These are phyloP conservation scores for Tylopilus plumbeoviolaceoides DNA, from an alignment of 768 basidiomycete genomes.

Conservation along the genomic window DNA sequence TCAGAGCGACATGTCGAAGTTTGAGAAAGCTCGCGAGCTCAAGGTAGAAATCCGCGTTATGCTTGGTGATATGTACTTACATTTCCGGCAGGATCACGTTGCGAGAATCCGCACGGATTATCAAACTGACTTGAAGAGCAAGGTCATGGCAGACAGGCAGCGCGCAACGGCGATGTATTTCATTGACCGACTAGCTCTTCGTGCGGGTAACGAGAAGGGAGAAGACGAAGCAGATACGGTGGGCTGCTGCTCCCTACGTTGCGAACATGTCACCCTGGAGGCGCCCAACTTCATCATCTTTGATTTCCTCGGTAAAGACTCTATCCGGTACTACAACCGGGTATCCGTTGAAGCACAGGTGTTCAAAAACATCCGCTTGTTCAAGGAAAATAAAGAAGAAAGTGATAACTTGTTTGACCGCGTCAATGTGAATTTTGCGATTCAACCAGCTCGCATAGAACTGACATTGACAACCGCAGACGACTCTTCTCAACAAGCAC, in stretches of 20 bases:
- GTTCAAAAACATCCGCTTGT: constrained; percentile 97
- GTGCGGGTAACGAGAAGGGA: constrained; percentile 99
- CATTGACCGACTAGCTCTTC: constrained; percentile 93
- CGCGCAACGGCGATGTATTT: constrained; percentile 99
- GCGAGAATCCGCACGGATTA: constrained; percentile 91
- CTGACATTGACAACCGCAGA: constrained; percentile 44
- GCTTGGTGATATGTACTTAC: constrained; percentile 4
- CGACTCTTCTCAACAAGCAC: constrained; percentile 85
- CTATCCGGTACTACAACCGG: constrained; percentile 93
- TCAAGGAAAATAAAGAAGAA: constrained; percentile 90
- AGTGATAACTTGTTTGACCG: constrained; percentile 93
- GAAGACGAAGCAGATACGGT: constrained; percentile 99
- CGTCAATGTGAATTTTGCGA: constrained; percentile 57
- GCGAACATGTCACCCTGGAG: constrained; percentile 92
- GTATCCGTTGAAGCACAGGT: constrained; percentile 88
- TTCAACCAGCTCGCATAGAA: neutral
- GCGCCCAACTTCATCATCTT: constrained; percentile 86
- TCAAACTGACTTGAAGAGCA: constrained; percentile 74
- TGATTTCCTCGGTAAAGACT: constrained; percentile 99
- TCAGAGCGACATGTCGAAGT: constrained; percentile 96
- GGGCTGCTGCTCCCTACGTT: constrained; percentile 96
- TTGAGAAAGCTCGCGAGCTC: constrained; percentile 95
- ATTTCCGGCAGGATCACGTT: constrained; percentile 66
- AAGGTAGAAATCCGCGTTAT: constrained; percentile 51
- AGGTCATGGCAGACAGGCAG: constrained; percentile 92